These are phyloP conservation scores for Fagopyrum homotropicum DNA, from an alignment of 148 eudicot genomes.

Conservation along the genomic window DNA sequence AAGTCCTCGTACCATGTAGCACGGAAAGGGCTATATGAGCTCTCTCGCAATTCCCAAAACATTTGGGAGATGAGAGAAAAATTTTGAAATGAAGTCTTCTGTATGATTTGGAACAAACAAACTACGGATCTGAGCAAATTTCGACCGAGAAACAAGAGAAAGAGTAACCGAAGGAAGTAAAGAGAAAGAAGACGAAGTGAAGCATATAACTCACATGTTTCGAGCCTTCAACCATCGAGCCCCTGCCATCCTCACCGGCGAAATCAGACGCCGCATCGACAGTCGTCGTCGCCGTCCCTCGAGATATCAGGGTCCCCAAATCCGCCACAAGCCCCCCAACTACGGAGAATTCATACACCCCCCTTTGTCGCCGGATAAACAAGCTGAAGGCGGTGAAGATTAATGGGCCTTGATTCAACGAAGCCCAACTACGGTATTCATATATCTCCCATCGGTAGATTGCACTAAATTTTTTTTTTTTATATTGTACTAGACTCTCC, in stretches of 20 bases:
- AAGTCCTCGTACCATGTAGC: background rate
- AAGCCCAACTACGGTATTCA: too few species aligned
- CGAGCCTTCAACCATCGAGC: background rate
- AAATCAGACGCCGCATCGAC: background rate
- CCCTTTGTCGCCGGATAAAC: too few species aligned
- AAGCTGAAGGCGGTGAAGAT: too few species aligned
- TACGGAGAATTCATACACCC: too few species aligned
- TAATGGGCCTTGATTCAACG: too few species aligned
- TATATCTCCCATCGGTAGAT: too few species aligned
- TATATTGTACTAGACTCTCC: too few species aligned
- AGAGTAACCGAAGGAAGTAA: background rate
- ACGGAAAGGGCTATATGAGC: background rate
- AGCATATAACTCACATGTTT: background rate
- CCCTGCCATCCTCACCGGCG: background rate
- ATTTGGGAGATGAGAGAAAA: background rate
- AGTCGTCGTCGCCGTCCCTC: background rate
- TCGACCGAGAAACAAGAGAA: background rate
- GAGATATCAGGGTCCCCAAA: background rate
- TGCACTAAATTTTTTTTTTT: too few species aligned
- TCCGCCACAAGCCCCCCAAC: background rate
- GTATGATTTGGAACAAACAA: background rate
- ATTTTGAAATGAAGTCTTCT: background rate
- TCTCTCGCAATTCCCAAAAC: background rate
- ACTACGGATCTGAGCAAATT: background rate
- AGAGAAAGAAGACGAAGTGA: background rate